These are phyloP conservation scores for Physcia stellaris DNA, from an alignment of 495 filamentous ascomycete genomes.

Conservation along the genomic window DNA sequence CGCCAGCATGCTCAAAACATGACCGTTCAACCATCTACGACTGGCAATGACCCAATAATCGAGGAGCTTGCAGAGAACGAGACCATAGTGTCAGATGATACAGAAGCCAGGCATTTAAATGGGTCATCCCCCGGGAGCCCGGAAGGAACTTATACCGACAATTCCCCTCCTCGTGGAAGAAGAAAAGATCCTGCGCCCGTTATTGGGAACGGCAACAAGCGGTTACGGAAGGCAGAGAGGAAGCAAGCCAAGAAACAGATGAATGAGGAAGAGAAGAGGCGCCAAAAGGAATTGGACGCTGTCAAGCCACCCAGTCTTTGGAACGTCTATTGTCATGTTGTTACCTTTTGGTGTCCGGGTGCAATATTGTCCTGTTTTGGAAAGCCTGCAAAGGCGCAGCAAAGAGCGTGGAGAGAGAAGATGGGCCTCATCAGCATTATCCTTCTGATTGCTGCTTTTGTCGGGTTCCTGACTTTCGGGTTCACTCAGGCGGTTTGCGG, in stretches of 20 bases:
- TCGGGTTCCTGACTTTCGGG: slow-evolving; percentile 94
- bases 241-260: slow-evolving; percentile 34
- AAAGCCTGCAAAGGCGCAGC: slow-evolving; percentile 75
- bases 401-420: slow-evolving; percentile 95
- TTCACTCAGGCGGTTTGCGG: slow-evolving; percentile 85
- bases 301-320: slow-evolving; percentile 76
- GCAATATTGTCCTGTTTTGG: slow-evolving; percentile 73
- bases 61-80: slow-evolving; percentile 52
- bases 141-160: slow-evolving; percentile 22
- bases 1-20: slow-evolving; percentile 78
- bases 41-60: slow-evolving; percentile 75
- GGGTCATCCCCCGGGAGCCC: slow-evolving; percentile 20
- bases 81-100: slow-evolving; percentile 40
- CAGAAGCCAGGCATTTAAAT: slow-evolving; percentile 29
- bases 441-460: slow-evolving; percentile 69
- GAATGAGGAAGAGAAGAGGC: slow-evolving; percentile 45
- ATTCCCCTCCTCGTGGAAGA: slow-evolving; percentile 36
- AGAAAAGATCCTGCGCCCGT: slow-evolving; percentile 17
- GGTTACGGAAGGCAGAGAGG: slow-evolving; percentile 35
- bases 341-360: slow-evolving; percentile 93
- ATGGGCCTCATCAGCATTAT: slow-evolving; percentile 95
- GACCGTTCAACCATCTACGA: slow-evolving; percentile 75
- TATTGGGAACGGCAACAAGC: slow-evolving; percentile 15
- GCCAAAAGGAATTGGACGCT: slow-evolving; percentile 51
- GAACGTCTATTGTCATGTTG: slow-evolving; percentile 84